A percentile compares a stretch with the other conserved stretches of the same genome.
phyloP scores from a whole-genome alignment of 1,284 basidiomycete genomes.

The Papiliotrema terrestris region DNA sequence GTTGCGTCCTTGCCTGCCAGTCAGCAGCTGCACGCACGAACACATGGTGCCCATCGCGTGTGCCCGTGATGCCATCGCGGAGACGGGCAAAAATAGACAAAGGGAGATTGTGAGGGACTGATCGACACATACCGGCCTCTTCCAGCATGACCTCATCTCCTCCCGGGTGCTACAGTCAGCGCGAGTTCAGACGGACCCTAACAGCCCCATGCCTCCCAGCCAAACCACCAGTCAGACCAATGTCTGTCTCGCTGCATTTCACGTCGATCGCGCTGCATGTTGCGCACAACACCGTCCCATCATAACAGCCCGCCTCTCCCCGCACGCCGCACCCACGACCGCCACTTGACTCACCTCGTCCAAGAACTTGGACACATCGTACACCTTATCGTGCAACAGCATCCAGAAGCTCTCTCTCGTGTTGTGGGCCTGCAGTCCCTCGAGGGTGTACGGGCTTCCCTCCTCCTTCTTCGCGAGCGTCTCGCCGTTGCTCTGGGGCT shows the following conservation, averaged over 20 bases:
- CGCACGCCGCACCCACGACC: not conserved
- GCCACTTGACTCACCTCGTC: constrained; percentile 70
- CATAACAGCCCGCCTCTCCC: too few relatives aligned
- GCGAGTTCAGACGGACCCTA: too few relatives aligned
- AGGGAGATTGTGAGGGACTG: not conserved
- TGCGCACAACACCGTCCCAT: too few relatives aligned
- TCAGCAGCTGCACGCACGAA: not conserved
- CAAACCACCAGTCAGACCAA: not conserved
- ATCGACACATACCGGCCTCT: constrained; percentile 71
- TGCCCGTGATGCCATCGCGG: not conserved
- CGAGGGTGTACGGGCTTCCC: constrained; percentile 61
- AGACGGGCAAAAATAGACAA: not conserved
- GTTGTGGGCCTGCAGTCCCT: constrained; percentile 70
- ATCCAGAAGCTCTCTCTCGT: constrained; percentile 72
- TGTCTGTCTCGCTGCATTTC: too few relatives aligned
- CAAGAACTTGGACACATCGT: constrained; percentile 89
- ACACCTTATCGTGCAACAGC: constrained; percentile 84
- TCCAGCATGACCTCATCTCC: constrained; percentile 95
- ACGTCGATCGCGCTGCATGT: too few relatives aligned
- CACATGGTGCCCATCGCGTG: not conserved
- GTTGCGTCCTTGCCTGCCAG: constrained; percentile 74
- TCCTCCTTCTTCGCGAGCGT: not conserved
- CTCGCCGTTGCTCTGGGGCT: too few relatives aligned
- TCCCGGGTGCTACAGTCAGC: constrained; percentile 73
- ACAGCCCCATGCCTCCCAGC: too few relatives aligned